phyloP scores from a whole-genome alignment of 140 eudicot species.

The Bidens hawaiensis region DNA sequence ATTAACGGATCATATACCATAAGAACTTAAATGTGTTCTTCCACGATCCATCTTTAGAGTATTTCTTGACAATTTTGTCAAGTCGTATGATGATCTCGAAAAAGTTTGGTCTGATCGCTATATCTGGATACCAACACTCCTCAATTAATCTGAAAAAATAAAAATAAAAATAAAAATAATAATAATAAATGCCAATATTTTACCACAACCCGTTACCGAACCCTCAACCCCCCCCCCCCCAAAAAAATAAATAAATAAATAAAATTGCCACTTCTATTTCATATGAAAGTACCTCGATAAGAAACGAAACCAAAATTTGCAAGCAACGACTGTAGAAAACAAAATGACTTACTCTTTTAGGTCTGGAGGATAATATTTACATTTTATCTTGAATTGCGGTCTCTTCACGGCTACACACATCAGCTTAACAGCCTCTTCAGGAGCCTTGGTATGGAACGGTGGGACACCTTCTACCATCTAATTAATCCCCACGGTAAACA shows the following conservation, averaged over 20 bases:
- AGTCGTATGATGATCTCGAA: constrained; percentile 68
- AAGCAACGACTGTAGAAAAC: constrained; percentile 1
- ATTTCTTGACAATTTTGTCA: constrained; percentile 56
- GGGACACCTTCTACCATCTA: constrained; percentile 93
- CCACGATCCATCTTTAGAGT: constrained; percentile 94
- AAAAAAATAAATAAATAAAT: too few relatives aligned
- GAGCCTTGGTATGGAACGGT: constrained; percentile 73
- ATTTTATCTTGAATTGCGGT: constrained; percentile 68
- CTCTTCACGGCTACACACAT: constrained; percentile 70
- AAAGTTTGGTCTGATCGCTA: constrained; percentile 61
- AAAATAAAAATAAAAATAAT: background rate
- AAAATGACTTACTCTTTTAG: constrained; percentile 66
- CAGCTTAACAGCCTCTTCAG: constrained; percentile 58
- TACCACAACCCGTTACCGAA: background rate
- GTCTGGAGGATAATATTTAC: constrained; percentile 74
- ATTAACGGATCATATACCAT: constrained; percentile 41
- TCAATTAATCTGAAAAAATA: constrained; percentile 73
- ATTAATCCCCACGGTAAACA: constrained; percentile 3
- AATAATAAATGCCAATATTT: background rate
- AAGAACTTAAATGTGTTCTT: constrained; percentile 90
- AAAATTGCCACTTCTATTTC: background rate
- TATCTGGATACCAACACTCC: constrained; percentile 77
- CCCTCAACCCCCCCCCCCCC: background rate
- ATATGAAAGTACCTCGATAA: background rate
- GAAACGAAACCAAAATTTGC: background rate